Conservation (phyloP, 78 protist genomes). For the Monosiga brevicollis region DNA sequence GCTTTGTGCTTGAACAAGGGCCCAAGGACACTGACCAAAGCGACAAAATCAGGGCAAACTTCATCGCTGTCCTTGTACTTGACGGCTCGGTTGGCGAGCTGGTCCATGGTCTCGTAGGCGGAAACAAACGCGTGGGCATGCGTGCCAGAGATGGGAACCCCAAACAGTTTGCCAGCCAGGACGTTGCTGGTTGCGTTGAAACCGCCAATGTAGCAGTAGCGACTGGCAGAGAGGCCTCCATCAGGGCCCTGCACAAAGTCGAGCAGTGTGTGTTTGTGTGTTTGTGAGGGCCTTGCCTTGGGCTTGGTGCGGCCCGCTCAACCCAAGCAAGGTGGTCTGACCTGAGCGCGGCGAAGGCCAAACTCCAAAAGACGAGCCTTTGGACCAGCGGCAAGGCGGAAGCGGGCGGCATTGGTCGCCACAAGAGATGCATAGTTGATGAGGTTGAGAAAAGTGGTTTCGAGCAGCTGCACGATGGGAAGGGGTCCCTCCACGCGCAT, state of each 20-base stretch:
- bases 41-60: too few relatives aligned
- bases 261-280: not conserved
- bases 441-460: slow-evolving; percentile 73
- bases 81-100: not conserved
- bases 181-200: slow-evolving; percentile 77
- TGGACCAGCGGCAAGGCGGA: slow-evolving; percentile 58
- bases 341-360: slow-evolving; percentile 88
- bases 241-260: slow-evolving; percentile 53
- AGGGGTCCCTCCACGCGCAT: slow-evolving; percentile 84
- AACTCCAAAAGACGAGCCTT: slow-evolving; percentile 68
- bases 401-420: slow-evolving; percentile 84
- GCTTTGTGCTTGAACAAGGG: too few relatives aligned
- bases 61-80: too few relatives aligned
- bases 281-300: not conserved
- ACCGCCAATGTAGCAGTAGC: slow-evolving; percentile 78
- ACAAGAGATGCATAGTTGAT: slow-evolving; percentile 75
- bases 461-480: slow-evolving; percentile 78
- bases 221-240: slow-evolving; percentile 71
- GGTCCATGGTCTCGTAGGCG: slow-evolving; percentile 29
- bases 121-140: slow-evolving; percentile 82
- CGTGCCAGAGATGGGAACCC: slow-evolving; percentile 65
- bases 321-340: not conserved
- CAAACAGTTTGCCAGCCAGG: slow-evolving; percentile 55
- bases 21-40: too few relatives aligned
- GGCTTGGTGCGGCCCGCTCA: too few relatives aligned